These are phyloP conservation scores for Linnemannia hyalina DNA, from an alignment of 192 early-diverging fungal species.

Conservation along the genomic window DNA sequence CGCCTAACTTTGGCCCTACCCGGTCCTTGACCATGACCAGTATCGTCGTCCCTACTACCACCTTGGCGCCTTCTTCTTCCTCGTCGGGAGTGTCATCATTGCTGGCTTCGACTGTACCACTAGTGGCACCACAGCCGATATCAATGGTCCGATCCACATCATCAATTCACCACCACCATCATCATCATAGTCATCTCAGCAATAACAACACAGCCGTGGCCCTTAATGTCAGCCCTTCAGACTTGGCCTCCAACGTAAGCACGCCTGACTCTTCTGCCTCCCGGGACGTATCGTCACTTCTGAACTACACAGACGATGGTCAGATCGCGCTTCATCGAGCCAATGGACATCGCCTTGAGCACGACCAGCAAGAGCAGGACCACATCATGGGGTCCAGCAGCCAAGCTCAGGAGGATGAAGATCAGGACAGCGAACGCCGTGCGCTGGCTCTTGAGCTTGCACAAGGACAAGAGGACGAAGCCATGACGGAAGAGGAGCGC, in stretches of 20 bases:
- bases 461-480: constrained; percentile 33
- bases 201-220: constrained; percentile 1
- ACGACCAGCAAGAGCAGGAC: constrained; percentile 9
- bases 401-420: constrained; percentile 3
- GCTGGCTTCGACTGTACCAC: neutral
- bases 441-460: constrained; percentile 33
- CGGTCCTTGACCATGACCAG: constrained; percentile 22
- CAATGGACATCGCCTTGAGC: neutral
- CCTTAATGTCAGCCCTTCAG: neutral
- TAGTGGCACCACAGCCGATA: neutral
- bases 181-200: neutral
- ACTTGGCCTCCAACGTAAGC: neutral
- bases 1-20: constrained; percentile 19
- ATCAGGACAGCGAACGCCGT: constrained; percentile 18
- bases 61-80: neutral
- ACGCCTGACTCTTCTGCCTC: neutral
- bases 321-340: neutral
- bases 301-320: constrained; percentile 24
- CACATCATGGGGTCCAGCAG: neutral
- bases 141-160: neutral
- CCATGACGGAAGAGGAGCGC: constrained; percentile 43
- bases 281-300: neutral
- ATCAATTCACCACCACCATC: neutral
- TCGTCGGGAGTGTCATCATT: neutral
- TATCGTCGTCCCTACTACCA: neutral